Evolutionary conservation across 2,329 filamentous ascomycete species (phyloP), one percentile per base, ranked within the genome.

Genomic region (Macrophomina phaseolina): DNA sequence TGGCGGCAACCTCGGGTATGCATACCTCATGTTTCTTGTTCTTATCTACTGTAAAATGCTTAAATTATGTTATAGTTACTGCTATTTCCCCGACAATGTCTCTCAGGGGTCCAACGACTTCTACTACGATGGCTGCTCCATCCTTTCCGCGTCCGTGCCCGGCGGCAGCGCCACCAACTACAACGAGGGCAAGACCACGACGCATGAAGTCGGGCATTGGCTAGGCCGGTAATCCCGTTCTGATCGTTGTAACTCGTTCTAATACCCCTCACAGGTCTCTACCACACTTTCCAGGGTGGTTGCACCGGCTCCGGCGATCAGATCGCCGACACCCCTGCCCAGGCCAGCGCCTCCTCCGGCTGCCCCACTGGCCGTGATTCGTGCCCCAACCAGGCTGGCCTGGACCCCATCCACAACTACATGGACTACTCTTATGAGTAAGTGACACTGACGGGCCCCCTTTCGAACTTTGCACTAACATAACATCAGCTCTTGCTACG

Each of bases 1-100:
- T 7, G 77, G 78, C 61, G 75, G 74, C 60, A 76, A 87, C 5
- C 79, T 88, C 0, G 75, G 87, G n/a, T 80, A 80, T 5, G 74
- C 74, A 7, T 71, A 76, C 65, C 72, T 83, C 8, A 78, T 73
- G 9, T 73, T 80, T 66, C 79, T 78, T 52, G 71, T 75, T 36
- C 69, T 81, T 70, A 72, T 38, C 11, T 38, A 76, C 71, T 34
- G 71, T 56, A 63, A 76, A 30, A 34, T n/a, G 16, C 36, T 46
- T 8, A 55, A 28, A 28, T 8, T 38, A 11, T 30, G 40, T 14
- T 16, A 16, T 14, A 60, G 56, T 6, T 61, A 61, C 58, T 61
- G 58, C 58, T 61, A 61, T 42, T 61, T 61, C 45, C 58, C 58
- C 58, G 58, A 66, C 45, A 53, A 68, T 55, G 69, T 69, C 18